Evolutionary conservation across 2,329 filamentous ascomycete species (phyloP), one percentile per base, ranked within the genome.

Genomic region (Verticillium albo-atrum): DNA sequence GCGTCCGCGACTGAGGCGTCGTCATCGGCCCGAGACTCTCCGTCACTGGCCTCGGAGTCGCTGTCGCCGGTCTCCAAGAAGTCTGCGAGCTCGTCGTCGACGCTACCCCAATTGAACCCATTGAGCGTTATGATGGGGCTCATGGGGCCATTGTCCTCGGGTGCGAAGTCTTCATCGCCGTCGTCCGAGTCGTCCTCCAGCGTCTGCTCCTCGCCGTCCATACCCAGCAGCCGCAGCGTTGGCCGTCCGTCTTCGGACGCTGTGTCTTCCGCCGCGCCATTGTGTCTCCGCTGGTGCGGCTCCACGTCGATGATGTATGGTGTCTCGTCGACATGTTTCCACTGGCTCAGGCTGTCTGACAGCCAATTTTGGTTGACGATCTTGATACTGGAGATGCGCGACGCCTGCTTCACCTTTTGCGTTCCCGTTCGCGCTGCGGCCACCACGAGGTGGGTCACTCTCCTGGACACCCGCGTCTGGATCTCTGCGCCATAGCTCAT

Each of bases 321-420:
- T 2, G 81, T 81, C 71, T 97, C 93, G 59, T 95, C 87, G 12
- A 96, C 79, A 59, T 85, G 88, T 63, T 84, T 81, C 95, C 95
- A 99, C 71, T 89, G 89, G 27, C 87, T 89, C 63, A 98, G 86
- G 58, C 89, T 96, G 65, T 93, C 89, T 32, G 88, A 82, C 30
- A 99, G 85, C 95, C 95, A 99, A 67, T 91, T 87, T 57, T 92
- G 90, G 66, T 89, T 92, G 54, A 99, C 95, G 60, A 99, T 96
- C 71, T 92, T 93, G 73, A 98, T 90, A 56, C 86, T 85, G 0
- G 89, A 81, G 58, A 92, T 89, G 63, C 88, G 86, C 15, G 90
- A 88, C 0, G 95, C 95, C 72, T 93, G 89, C 54, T 91, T 89
- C 51, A 98, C 92, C 75, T 99, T 99, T 57, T 91, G 89, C 0